Conservation (phyloP, 208 protist species). For the Leptomonas seymouri region DNA sequence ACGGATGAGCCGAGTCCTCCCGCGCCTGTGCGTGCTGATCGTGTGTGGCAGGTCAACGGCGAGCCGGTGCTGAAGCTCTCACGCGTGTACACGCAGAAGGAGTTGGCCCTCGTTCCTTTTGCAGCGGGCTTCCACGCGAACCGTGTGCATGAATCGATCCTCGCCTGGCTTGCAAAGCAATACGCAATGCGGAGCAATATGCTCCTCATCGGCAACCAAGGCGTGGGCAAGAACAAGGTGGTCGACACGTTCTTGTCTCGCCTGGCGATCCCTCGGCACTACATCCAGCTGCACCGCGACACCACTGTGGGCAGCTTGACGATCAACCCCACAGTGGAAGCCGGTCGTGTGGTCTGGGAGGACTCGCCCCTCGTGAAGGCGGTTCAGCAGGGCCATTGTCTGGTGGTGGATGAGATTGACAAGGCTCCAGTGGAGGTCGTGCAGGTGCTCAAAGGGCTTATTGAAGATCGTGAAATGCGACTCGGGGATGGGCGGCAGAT, state of each 20-base stretch:
- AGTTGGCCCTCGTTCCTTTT: conserved; percentile 88
- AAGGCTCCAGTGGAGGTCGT: conserved; percentile 95
- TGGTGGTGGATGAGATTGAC: conserved; percentile 97
- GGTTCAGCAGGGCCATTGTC: conserved; percentile 87
- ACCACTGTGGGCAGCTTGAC: conserved; percentile 93
- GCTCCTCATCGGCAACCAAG: conserved; percentile 96
- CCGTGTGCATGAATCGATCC: conserved; percentile 78
- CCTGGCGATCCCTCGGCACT: conserved; percentile 88
- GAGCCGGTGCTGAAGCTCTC: conserved; percentile 46
- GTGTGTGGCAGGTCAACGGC: conserved; percentile 45
- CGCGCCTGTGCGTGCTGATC: neutral
- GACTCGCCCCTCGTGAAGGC: conserved; percentile 95
- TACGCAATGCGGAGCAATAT: conserved; percentile 80
- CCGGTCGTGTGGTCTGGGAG: conserved; percentile 88
- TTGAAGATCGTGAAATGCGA: conserved; percentile 88
- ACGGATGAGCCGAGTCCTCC: neutral
- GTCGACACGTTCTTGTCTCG: conserved; percentile 93
- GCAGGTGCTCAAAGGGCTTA: conserved; percentile 87
- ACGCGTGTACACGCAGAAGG: conserved; percentile 56
- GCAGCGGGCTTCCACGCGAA: conserved; percentile 91
- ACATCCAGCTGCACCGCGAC: conserved; percentile 96
- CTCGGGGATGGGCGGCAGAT: conserved; percentile 84
- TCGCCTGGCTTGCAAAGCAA: conserved; percentile 91
- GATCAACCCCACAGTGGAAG: conserved; percentile 85
- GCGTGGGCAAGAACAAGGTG: conserved; percentile 97